phyloP scores from a whole-genome alignment of 2,329 filamentous ascomycete species.

The Diplodia seriata region DNA sequence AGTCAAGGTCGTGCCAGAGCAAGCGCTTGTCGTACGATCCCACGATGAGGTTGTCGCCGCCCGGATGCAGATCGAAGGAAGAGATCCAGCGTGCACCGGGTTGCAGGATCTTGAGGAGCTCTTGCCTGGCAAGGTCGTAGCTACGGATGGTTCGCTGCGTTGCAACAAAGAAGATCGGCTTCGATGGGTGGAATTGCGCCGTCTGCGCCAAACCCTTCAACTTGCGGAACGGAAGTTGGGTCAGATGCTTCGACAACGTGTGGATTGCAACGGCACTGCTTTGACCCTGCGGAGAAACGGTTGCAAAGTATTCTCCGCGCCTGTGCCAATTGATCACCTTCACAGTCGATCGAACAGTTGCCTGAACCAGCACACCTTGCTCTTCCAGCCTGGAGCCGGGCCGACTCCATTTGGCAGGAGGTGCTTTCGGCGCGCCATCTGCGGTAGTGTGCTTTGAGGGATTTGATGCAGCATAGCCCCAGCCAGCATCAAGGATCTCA shows the following conservation, averaged over 20 bases:
- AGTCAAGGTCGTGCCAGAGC: conserved; percentile 95
- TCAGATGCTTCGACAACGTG: conserved; percentile 92
- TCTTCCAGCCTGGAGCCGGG: conserved; percentile 76
- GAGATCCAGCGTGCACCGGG: conserved; percentile 96
- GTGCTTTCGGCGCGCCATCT: conserved; percentile 70
- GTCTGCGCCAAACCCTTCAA: conserved; percentile 80
- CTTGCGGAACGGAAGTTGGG: conserved; percentile 89
- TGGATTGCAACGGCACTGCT: conserved; percentile 88
- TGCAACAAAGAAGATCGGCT: conserved; percentile 93
- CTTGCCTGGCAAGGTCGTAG: conserved; percentile 91
- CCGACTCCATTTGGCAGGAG: conserved; percentile 81
- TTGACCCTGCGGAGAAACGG: conserved; percentile 82
- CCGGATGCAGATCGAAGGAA: conserved; percentile 89
- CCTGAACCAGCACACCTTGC: conserved; percentile 78
- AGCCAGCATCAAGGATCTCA: conserved; percentile 84
- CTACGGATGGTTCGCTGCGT: conserved; percentile 92
- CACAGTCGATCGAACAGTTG: conserved; percentile 78
- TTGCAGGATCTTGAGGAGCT: conserved; percentile 90
- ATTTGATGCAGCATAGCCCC: conserved; percentile 76
- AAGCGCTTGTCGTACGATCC: conserved; percentile 93
- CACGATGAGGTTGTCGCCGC: conserved; percentile 91
- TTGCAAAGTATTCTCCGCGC: conserved; percentile 91
- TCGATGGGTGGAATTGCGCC: conserved; percentile 91
- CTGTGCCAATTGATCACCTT: conserved; percentile 95
- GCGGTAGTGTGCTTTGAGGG: conserved; percentile 62